These are phyloP conservation scores for Panicum virgatum DNA, from an alignment of 202 grass and related monocot species.

Conservation along the genomic window DNA sequence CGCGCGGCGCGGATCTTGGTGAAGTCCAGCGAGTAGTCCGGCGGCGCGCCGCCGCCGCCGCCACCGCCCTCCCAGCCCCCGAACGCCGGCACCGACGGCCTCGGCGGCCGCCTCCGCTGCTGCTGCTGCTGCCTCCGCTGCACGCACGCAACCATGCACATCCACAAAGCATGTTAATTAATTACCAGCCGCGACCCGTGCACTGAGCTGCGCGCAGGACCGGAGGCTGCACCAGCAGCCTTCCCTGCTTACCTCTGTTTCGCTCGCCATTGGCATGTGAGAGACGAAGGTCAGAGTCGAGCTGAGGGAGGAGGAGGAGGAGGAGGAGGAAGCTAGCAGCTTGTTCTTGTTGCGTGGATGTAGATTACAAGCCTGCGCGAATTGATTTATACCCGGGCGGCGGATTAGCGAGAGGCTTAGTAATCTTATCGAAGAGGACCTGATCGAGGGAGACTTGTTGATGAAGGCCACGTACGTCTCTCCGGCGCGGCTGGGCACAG, in stretches of 20 bases:
- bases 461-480: neutral
- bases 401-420: neutral
- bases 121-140: conserved; percentile 3
- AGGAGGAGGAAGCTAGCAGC: neutral
- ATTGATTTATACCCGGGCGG: neutral
- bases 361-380: neutral
- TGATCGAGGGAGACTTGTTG: neutral
- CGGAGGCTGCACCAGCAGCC: neutral
- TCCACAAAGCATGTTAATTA: no score
- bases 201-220: no score
- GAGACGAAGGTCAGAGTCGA: neutral
- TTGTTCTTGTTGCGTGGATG: neutral
- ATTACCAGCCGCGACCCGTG: no score
- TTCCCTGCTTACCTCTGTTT: no score
- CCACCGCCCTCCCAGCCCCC: conserved; percentile 55
- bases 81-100: conserved; percentile 57
- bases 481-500: neutral
- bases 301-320: neutral
- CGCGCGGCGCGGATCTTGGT: conserved; percentile 50
- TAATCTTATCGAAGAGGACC: no score
- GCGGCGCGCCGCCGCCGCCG: conserved; percentile 15
- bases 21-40: conserved; percentile 66
- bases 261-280: no score
- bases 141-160: no score
- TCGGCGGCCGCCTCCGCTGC: neutral